Conservation (phyloP, 768 basidiomycete genomes). For the Lactifluus echinatus region DNA sequence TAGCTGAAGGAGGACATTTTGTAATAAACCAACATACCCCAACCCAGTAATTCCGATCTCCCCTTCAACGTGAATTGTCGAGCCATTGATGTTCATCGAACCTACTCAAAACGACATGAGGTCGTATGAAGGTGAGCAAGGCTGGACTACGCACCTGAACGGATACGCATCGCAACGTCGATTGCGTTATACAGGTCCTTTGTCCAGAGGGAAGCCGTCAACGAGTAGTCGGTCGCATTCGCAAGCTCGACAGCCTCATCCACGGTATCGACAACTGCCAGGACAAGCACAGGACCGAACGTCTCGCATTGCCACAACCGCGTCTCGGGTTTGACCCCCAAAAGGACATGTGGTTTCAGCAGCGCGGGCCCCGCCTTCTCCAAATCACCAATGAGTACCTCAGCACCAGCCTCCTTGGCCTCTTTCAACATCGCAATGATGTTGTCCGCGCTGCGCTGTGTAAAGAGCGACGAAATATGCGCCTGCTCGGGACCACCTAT, state of each 20-base stretch:
- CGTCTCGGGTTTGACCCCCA: constrained; percentile 42
- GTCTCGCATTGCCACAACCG: constrained; percentile 48
- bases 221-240: constrained; percentile 44
- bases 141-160: constrained; percentile 30
- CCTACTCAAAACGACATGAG: constrained; percentile 29
- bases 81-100: constrained; percentile 46
- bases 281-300: constrained; percentile 50
- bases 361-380: constrained; percentile 30
- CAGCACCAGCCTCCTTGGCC: constrained; percentile 37
- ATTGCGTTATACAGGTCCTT: constrained; percentile 36
- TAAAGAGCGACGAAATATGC: constrained; percentile 36
- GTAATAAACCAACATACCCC: constrained; percentile 31
- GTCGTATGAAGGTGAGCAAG: neutral
- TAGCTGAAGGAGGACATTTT: neutral
- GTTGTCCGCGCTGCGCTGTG: constrained; percentile 36
- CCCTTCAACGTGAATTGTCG: constrained; percentile 40
- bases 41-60: constrained; percentile 34
- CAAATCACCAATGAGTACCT: constrained; percentile 38
- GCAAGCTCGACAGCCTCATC: constrained; percentile 51
- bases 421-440: constrained; percentile 37
- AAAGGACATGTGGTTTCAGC: constrained; percentile 44
- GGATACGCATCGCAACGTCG: constrained; percentile 39
- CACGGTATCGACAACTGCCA: constrained; percentile 39
- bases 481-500: constrained; percentile 30
- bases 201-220: constrained; percentile 48